These are phyloP conservation scores for Plasmodium falciparum DNA, from an alignment of 169 alveolate species.

Conservation along the genomic window DNA sequence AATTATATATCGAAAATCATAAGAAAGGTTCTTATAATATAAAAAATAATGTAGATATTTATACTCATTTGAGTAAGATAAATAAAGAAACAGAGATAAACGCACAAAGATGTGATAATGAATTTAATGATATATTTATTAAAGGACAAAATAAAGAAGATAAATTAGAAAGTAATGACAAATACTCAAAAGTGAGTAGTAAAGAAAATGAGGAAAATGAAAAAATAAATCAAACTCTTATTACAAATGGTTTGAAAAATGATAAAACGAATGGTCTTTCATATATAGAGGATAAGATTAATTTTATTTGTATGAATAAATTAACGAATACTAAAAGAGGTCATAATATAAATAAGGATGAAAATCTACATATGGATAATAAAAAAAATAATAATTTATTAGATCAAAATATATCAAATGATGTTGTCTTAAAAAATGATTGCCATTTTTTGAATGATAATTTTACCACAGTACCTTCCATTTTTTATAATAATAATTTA, in stretches of 20 bases:
- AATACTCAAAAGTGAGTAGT: background rate
- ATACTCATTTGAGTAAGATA: background rate
- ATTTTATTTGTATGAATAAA: background rate
- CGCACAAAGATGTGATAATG: background rate
- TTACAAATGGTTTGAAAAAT: background rate
- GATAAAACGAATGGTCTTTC: background rate
- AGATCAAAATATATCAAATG: background rate
- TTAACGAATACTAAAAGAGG: background rate
- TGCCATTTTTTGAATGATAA: background rate
- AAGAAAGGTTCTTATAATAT: background rate
- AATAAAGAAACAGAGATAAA: background rate
- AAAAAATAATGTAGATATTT: background rate
- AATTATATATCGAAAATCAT: background rate
- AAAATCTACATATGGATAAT: background rate
- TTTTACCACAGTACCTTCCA: background rate
- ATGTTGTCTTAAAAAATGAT: background rate
- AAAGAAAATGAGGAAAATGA: background rate
- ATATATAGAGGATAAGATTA: background rate
- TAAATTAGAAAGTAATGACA: background rate
- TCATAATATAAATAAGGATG: background rate
- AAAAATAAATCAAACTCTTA: background rate
- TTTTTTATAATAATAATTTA: constrained; percentile 40
- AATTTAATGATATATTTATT: background rate
- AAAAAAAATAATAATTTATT: background rate
- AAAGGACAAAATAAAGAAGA: background rate